Evolutionary conservation across 2,329 filamentous ascomycete species (phyloP).

Genomic region (Xylariaceae sp.): DNA sequence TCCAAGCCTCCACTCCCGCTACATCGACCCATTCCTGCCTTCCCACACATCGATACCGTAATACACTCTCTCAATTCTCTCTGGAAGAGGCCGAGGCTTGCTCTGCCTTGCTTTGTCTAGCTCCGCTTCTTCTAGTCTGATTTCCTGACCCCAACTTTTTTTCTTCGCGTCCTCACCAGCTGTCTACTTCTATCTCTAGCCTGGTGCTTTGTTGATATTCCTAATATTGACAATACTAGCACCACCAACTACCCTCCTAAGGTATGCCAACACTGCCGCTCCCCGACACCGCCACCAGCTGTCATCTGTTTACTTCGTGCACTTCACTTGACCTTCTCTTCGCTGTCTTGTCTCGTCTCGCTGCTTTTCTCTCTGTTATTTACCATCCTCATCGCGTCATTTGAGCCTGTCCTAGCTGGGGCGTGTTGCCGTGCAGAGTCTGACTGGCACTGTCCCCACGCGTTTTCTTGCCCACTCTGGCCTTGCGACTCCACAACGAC

Average conservation of each 20-base stretch:
- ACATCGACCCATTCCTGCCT: background rate
- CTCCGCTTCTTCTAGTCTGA: background rate
- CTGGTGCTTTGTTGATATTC: slow-evolving; percentile 26
- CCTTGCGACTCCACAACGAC: background rate
- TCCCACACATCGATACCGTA: slow-evolving; percentile 2
- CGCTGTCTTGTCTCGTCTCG: background rate
- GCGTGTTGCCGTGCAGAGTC: slow-evolving; percentile 15
- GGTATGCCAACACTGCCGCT: slow-evolving; percentile 12
- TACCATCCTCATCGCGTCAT: background rate
- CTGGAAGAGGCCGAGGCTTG: background rate
- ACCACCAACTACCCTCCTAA: slow-evolving; percentile 10
- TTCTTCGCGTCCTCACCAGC: too few relatives aligned
- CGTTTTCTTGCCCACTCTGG: slow-evolving; percentile 6
- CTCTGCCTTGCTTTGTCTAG: slow-evolving; percentile 1
- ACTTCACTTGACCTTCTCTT: background rate
- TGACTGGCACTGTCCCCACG: slow-evolving; percentile 6
- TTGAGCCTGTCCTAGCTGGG: background rate
- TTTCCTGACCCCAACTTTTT: too few relatives aligned
- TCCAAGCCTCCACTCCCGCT: slow-evolving; percentile 1
- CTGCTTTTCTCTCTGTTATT: background rate
- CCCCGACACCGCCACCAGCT: background rate
- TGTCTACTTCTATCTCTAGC: slow-evolving; percentile 9
- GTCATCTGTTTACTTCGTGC: background rate
- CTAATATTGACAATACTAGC: slow-evolving; percentile 16
- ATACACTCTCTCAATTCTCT: background rate